phyloP scores from a whole-genome alignment of 2,329 filamentous ascomycete genomes.

The Apiospora malaysiana region DNA sequence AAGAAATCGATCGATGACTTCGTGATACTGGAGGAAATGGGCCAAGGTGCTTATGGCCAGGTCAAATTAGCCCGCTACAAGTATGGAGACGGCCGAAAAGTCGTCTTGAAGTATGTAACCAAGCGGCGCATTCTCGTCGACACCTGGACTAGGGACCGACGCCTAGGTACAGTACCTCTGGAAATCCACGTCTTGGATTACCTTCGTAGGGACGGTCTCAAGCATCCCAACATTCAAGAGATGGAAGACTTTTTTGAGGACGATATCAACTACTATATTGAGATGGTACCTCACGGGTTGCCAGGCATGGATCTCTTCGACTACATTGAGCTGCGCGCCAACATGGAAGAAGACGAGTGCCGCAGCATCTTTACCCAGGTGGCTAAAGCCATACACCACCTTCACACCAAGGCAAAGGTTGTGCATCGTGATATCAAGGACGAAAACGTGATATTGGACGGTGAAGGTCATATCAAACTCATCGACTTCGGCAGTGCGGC shows the following conservation, averaged over 20 bases:
- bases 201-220: conserved; percentile 74
- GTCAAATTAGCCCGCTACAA: conserved; percentile 94
- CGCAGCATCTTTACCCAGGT: conserved; percentile 96
- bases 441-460: conserved; percentile 95
- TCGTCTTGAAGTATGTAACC: conserved; percentile 97
- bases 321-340: conserved; percentile 94
- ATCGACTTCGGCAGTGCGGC: conserved; percentile 98
- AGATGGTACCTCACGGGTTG: conserved; percentile 93
- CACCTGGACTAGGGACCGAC: conserved; percentile 95
- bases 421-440: conserved; percentile 99
- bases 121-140: conserved; percentile 96
- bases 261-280: conserved; percentile 95
- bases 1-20: conserved; percentile 94
- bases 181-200: conserved; percentile 98
- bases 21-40: conserved; percentile 95
- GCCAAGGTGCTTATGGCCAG: conserved; percentile 95
- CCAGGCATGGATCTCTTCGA: conserved; percentile 99
- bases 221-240: conserved; percentile 73
- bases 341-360: conserved; percentile 95
- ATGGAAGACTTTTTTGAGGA: conserved; percentile 80
- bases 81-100: conserved; percentile 75
- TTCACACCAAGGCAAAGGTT: conserved; percentile 88
- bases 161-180: conserved; percentile 90
- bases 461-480: conserved; percentile 92
- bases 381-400: conserved; percentile 84